Percentiles rank a stretch among this genome's conserved stretches.
phyloP scores from a whole-genome alignment of 192 early-diverging fungal species.

The Oehlia diaphana region DNA sequence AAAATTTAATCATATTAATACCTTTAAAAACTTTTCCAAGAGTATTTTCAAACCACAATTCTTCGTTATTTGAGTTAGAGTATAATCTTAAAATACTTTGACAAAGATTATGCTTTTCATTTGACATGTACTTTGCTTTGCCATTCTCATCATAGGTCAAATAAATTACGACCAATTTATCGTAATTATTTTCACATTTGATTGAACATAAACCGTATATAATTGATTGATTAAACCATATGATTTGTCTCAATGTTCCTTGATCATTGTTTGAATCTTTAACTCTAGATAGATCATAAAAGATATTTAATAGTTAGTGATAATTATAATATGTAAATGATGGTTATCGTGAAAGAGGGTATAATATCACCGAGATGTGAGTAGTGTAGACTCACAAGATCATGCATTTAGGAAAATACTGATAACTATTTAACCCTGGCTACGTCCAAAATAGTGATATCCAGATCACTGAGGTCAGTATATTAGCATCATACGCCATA shows the following conservation, averaged over 20 bases:
- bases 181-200: background rate
- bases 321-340: background rate
- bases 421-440: no score
- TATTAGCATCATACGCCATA: no score
- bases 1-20: background rate
- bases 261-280: slow-evolving; percentile 30
- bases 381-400: no score
- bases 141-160: background rate
- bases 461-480: no score
- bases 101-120: background rate
- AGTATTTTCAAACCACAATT: background rate
- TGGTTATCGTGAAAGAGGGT: no score
- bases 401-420: no score
- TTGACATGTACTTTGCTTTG: background rate
- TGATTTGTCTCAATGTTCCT: slow-evolving; percentile 29
- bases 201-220: slow-evolving; percentile 15
- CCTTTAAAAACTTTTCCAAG: background rate
- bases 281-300: background rate
- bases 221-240: slow-evolving; percentile 39
- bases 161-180: background rate
- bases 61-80: background rate
- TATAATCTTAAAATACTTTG: background rate
- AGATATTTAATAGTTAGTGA: background rate
- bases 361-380: no score
- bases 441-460: no score